phyloP scores from a whole-genome alignment of 805 yeast species.

The Cyberlindnera maritima region DNA sequence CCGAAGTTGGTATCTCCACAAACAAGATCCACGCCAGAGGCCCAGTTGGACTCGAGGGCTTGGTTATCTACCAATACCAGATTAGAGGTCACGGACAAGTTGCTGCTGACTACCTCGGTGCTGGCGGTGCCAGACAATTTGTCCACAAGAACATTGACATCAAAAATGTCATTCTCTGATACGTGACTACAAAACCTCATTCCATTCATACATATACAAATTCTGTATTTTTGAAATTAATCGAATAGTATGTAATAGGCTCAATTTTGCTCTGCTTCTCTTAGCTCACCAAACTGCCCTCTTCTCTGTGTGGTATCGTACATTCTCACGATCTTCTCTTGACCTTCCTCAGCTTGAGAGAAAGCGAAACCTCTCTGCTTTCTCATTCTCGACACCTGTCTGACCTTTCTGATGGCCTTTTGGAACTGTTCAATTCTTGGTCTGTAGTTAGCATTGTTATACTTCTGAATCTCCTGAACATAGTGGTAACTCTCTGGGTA shows the following conservation, averaged over 20 bases:
- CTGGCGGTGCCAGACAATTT: constrained; percentile 81
- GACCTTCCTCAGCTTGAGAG: constrained; percentile 93
- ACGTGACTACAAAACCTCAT: background rate
- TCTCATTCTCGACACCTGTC: constrained; percentile 97
- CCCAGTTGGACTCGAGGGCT: constrained; percentile 96
- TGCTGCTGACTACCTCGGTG: constrained; percentile 89
- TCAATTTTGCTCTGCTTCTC: constrained; percentile 33
- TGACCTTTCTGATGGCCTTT: constrained; percentile 92
- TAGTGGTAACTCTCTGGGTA: constrained; percentile 90
- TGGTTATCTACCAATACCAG: constrained; percentile 93
- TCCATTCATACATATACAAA: background rate
- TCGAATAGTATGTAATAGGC: background rate
- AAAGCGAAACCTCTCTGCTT: constrained; percentile 99
- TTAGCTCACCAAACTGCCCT: constrained; percentile 67
- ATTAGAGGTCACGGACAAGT: constrained; percentile 90
- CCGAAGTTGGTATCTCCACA: constrained; percentile 97
- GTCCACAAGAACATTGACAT: constrained; percentile 63
- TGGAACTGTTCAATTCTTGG: constrained; percentile 98
- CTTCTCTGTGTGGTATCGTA: constrained; percentile 90
- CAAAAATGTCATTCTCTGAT: constrained; percentile 28
- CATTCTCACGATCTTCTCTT: constrained; percentile 85
- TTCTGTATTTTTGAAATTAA: background rate
- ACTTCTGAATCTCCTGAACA: constrained; percentile 96
- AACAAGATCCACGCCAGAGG: constrained; percentile 98
- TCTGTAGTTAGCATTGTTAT: constrained; percentile 85